Base-by-base conservation (phyloP, 768 basidiomycete species). In the Lenzites betulinus region DNA sequence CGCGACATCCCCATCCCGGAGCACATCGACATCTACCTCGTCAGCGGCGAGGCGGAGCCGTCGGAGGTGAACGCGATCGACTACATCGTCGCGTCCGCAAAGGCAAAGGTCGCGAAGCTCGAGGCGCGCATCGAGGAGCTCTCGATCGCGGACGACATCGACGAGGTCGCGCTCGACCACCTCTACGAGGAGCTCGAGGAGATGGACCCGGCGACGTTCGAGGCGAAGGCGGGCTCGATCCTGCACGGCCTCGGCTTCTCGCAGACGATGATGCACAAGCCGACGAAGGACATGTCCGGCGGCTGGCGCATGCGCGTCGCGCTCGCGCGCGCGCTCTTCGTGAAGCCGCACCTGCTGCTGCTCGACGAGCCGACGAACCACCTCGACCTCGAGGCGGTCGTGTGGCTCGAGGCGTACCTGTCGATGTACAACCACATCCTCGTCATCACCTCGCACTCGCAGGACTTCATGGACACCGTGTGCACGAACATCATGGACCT, bases 251-350 rank as follows among this genome's bases (percentile, higher is more conserved):
- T 99, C 39, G 96, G 96, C 16, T 99, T 99, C 79, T 80, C 82
- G 49, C 84, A 83, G 68, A 72, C 78, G 54, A 98, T 98, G 96
- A 97, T 98, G 95, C 83, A 84, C 74, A 92, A 89, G 75, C 90
- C 95, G 3, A 99, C 96, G 30, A 96, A 93, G 77, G 96, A 99
- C 73, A 99, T 99, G 96, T 89, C 87, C 69, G 96, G 96, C 83
- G 96, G 96, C 68, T 99, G 96, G 96, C 85, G 96, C 52, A 99
- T 99, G 96, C 87, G 96, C 73, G 96, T 99, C 55, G 91, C 96
- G 15, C 89, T 99, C 39, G 96, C 96, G 35, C 84, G 96, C 49
- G 96, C 96, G 1, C 82, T 99, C 41, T 98, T 98, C 76, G 78
- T 99, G 75, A 98, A 95, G 76, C 96, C 96, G 6, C 97, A 99